Evolutionary conservation across 2,329 filamentous ascomycete genomes (phyloP).

Genomic region (Trematosphaeria pertusa): DNA sequence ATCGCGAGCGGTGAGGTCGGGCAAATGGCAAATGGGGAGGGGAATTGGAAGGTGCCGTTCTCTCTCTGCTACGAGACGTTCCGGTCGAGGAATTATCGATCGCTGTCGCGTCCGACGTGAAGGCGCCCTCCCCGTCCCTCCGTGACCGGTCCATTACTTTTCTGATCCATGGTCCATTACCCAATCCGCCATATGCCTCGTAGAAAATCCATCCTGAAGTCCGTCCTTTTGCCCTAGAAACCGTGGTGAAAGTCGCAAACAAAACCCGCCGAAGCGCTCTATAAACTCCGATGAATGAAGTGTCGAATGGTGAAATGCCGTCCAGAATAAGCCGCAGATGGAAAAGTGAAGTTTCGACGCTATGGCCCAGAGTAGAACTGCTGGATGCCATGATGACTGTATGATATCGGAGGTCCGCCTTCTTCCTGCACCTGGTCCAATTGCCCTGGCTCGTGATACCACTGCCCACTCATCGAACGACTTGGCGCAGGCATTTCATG

Average conservation of each 20-base stretch:
- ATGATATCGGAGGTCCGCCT: conserved; percentile 36
- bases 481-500: conserved; percentile 36
- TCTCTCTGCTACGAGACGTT: no score
- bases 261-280: conserved; percentile 12
- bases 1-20: no score
- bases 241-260: background rate
- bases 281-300: conserved; percentile 7
- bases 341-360: background rate
- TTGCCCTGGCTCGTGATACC: conserved; percentile 41
- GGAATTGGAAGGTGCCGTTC: no score
- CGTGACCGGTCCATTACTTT: background rate
- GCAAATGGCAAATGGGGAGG: no score
- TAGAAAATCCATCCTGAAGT: background rate
- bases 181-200: background rate
- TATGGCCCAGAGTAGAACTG: conserved; percentile 41
- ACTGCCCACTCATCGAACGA: conserved; percentile 45
- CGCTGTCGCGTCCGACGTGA: background rate
- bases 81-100: no score
- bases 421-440: conserved; percentile 47
- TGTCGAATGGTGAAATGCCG: background rate
- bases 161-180: conserved; percentile 1
- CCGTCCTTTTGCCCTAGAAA: background rate
- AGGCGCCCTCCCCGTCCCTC: background rate
- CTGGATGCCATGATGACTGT: conserved; percentile 32
- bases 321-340: background rate